phyloP scores from a whole-genome alignment of 805 yeast species.

The Yamadazyma philogaea region DNA sequence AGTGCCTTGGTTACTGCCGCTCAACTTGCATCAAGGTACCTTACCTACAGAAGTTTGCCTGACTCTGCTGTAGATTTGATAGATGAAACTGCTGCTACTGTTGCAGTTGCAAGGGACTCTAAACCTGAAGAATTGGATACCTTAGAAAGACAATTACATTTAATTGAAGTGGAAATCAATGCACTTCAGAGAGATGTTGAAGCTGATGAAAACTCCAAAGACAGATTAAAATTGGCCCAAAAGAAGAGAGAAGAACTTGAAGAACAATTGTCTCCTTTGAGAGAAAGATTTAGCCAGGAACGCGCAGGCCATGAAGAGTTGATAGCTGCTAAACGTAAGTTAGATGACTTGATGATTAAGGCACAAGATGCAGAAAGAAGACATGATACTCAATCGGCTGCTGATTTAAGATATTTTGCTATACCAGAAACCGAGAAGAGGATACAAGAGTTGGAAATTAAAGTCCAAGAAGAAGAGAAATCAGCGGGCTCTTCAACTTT shows the following conservation, averaged over 20 bases:
- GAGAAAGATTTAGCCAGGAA: conserved; percentile 82
- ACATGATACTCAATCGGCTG: conserved; percentile 89
- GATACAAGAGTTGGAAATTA: conserved; percentile 69
- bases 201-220: conserved; percentile 78
- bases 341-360: conserved; percentile 89
- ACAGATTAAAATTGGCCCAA: conserved; percentile 75
- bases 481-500: conserved; percentile 58
- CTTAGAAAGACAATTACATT: conserved; percentile 86
- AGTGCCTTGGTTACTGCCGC: conserved; percentile 93
- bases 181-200: conserved; percentile 95
- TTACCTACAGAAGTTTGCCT: conserved; percentile 93
- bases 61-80: conserved; percentile 96
- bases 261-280: conserved; percentile 80
- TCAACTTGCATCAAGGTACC: conserved; percentile 87
- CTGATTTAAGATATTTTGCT: conserved; percentile 95
- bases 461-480: conserved; percentile 74
- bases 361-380: conserved; percentile 97
- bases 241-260: conserved; percentile 78
- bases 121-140: conserved; percentile 95
- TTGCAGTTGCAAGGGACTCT: conserved; percentile 97
- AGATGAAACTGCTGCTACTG: conserved; percentile 95
- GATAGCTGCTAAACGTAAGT: conserved; percentile 81
- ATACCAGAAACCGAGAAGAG: conserved; percentile 85
- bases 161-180: conserved; percentile 91
- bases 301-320: conserved; percentile 88